Evolutionary conservation across 164 flowering plant genomes (phyloP).

Genomic region (Warburgia ugandensis): DNA sequence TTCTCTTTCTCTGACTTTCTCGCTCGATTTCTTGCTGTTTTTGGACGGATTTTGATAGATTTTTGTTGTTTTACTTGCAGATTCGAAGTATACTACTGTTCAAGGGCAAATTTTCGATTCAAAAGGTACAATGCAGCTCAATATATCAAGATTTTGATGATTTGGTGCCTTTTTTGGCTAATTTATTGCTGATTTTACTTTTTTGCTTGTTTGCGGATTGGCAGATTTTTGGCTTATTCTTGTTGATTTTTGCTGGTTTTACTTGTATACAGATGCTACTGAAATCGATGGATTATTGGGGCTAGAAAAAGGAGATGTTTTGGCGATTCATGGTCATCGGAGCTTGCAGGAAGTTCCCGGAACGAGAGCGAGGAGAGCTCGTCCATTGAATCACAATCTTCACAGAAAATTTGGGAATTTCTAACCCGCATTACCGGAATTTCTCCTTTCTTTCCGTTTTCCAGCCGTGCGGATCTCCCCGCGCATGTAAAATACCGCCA

Average conservation of each 20-base stretch:
- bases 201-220: too few species aligned
- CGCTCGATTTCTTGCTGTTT: background rate
- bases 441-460: too few species aligned
- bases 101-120: background rate
- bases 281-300: constrained; percentile 10
- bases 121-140: constrained; percentile 5
- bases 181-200: too few species aligned
- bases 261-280: background rate
- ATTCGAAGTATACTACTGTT: too few species aligned
- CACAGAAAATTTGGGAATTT: constrained; percentile 44
- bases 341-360: constrained; percentile 36
- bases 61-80: too few species aligned
- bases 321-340: constrained; percentile 40
- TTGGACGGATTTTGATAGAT: background rate
- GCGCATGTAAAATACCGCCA: too few species aligned
- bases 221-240: background rate
- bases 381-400: constrained; percentile 4
- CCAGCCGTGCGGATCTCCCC: too few species aligned
- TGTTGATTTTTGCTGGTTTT: background rate
- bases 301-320: constrained; percentile 24
- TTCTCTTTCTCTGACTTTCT: background rate
- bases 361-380: constrained; percentile 9
- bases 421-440: constrained; percentile 11
- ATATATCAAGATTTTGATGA: too few species aligned
- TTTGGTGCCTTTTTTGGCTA: too few species aligned